phyloP scores from a whole-genome alignment of 306 rosid genomes.

The Cucumis melo region DNA sequence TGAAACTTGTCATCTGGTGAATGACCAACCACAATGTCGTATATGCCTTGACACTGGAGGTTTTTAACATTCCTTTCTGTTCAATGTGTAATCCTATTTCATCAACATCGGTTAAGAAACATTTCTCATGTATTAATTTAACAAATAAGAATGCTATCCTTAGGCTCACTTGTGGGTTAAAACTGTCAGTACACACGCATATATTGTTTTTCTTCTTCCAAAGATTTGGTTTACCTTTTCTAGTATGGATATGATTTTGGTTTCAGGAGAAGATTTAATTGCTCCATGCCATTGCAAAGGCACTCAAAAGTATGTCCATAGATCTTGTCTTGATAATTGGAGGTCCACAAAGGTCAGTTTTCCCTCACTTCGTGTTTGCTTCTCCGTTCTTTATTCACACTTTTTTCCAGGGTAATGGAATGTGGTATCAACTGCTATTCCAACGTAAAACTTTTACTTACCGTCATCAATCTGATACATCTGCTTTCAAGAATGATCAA shows the following conservation, averaged over 20 bases:
- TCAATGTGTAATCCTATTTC: constrained; percentile 4
- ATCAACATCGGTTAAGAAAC: background rate
- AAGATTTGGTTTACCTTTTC: background rate
- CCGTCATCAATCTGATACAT: background rate
- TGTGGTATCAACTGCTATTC: background rate
- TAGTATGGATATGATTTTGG: background rate
- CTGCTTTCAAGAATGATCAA: background rate
- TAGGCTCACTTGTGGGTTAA: background rate
- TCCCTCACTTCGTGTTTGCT: background rate
- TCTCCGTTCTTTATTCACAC: background rate
- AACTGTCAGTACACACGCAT: background rate
- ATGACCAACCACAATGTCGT: constrained; percentile 73
- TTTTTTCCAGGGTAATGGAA: background rate
- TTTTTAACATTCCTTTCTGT: constrained; percentile 16
- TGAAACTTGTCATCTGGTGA: constrained; percentile 48
- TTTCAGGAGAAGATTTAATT: constrained; percentile 81
- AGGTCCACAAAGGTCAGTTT: constrained; percentile 79
- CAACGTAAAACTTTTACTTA: background rate
- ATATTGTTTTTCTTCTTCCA: background rate
- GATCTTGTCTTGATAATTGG: constrained; percentile 97
- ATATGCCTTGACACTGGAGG: constrained; percentile 95
- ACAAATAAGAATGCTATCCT: background rate
- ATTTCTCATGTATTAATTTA: background rate
- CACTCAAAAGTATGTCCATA: constrained; percentile 85
- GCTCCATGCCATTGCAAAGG: constrained; percentile 99